A percentile compares a stretch with the other conserved stretches of the same genome.
Evolutionary conservation across 164 flowering plant genomes (phyloP).

Genomic region (Magnolia changhungtana): DNA sequence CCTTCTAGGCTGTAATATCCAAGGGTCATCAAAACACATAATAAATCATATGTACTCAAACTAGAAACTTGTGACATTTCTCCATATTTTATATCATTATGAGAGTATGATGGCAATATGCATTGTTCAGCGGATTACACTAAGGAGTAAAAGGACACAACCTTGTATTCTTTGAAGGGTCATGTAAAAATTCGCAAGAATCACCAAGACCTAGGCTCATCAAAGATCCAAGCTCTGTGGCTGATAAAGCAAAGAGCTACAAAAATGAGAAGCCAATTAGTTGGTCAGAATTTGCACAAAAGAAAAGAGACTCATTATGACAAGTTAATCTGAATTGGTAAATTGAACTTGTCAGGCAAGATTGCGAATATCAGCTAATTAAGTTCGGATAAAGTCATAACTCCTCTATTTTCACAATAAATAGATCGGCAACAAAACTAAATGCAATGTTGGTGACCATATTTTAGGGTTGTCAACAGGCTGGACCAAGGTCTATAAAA

Average conservation of each 20-base stretch:
- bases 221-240: conserved; percentile 80
- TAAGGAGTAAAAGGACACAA: conserved; percentile 13
- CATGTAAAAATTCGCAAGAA: conserved; percentile 88
- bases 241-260: conserved; percentile 74
- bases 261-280: conserved; percentile 22
- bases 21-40: neutral
- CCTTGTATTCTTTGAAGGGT: conserved; percentile 80
- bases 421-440: neutral
- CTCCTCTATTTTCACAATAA: no score
- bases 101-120: neutral
- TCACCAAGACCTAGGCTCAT: conserved; percentile 63
- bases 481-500: neutral
- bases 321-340: neutral
- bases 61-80: neutral
- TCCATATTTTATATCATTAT: neutral
- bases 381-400: no score
- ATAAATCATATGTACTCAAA: neutral
- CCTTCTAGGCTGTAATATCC: conserved; percentile 68
- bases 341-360: neutral
- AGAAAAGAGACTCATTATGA: neutral
- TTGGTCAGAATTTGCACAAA: conserved; percentile 7
- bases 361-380: neutral
- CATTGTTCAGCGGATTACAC: neutral
- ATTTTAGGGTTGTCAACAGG: neutral
- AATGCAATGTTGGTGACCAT: no score